Evolutionary conservation across 2,329 filamentous ascomycete genomes (phyloP), one percentile per base, ranked within the genome.

Genomic region (Cladosporium colombiae): DNA sequence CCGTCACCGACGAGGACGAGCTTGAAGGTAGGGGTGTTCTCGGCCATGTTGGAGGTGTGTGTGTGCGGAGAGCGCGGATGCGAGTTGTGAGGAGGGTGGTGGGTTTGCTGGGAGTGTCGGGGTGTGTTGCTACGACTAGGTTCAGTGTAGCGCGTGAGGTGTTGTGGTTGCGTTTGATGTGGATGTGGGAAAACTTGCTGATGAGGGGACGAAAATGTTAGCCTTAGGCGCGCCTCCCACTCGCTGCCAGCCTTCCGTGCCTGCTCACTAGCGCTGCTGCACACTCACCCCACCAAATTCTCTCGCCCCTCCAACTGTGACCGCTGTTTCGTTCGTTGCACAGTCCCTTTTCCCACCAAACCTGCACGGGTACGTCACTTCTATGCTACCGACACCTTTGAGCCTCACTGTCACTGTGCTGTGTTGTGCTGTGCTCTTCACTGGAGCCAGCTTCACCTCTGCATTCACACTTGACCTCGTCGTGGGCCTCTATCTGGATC

Each of bases 1-100:
- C 95, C 95, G 81, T 99, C 95, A 81, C 95, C 95, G 78, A 99
- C 95, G 84, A 99, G 92, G 81, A 99, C 95, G 78, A 99, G 92
- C 92, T 99, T 99, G 91, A 99, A 99, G 81, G 92, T 97, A 37
- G 73, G 94, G 92, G 71, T 52, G 25, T 65, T 46, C 13, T 56
- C 44, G 31, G 52, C 52, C 63, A 65, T 65, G n/a, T 59, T 65
- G 55, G 11, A 33, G 40, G 14, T 27, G 35, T 65, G 55, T 59
- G 49, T 60, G 40, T 56, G 56, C 50, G 50, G 56, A 63, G 27
- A 18, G 35, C 61, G 61, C 50, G 16, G 31, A 35, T 63, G 50
- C 35, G 33, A 16, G 21, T 21, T 40, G 23, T 44, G 23, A 46
- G 40, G 56, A 44, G 33, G 29, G 60, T 25, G 44, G 62, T 35